Base-by-base conservation (phyloP, 257 asterid species). In the Nemophila menziesii region DNA sequence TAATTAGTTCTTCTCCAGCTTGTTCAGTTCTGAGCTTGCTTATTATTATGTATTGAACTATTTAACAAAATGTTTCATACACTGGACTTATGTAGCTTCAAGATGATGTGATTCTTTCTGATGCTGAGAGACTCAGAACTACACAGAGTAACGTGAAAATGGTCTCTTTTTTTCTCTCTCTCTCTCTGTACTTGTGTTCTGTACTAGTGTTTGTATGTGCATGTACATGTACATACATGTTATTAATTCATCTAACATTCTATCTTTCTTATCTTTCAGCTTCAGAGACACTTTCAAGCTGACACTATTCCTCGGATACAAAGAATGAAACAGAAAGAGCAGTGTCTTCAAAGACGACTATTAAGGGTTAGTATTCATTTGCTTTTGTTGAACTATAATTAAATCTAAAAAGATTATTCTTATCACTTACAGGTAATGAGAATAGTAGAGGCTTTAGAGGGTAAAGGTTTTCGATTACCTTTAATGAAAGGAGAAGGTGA, bases 241-340 rank as follows among this genome's bases (percentile, higher is more conserved):
- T 10, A 29, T 10, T 10, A 10, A 2, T 29, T 10, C 36, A 27
- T 19, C 26, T 43, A 27, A 52, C 40, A 39, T 44, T 24, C 54
- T 33, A 22, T 9, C 9, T 29, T 29, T 29, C 33, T 43, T 27
- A 38, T 51, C 41, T 48, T 16, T 34, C 78, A 85, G 99, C 94
- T 90, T 54, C 99, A 90, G 38, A 74, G 93, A 54, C 94, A 90
- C 50, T 67, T 85, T 64, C 96, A 79, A 77, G 94, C 78, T 16
- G 94, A 77, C 63, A 90, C 94, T 12, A 74, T 85, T 37, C 96
- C 99, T 39, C 71, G 77, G 67, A 81, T 90, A 54, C 92, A 79
- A 54, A 77, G 89, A 68, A 82, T 90, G 92, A 87, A 72, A 46
- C 96, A 79, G 60, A 90, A 75, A 72, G 99, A 90, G 78, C 94